These are phyloP conservation scores for Hanseniaspora mollemarum DNA, from an alignment of 805 yeast species.

Conservation along the genomic window DNA sequence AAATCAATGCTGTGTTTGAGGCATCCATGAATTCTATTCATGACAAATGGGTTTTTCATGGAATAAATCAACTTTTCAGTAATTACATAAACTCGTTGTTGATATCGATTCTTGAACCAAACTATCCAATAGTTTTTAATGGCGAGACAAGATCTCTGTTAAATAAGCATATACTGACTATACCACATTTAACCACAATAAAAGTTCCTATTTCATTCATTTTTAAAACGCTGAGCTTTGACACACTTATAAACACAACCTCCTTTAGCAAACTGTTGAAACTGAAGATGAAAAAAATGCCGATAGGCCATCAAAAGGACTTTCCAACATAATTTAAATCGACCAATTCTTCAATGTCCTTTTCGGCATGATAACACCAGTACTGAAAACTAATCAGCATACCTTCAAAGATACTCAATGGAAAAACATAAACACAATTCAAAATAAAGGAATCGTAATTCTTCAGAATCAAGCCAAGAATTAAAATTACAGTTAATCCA, in stretches of 20 bases:
- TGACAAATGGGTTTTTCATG: not conserved
- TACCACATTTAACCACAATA: conserved; percentile 24
- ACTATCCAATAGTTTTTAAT: conserved; percentile 30
- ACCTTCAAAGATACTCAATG: not conserved
- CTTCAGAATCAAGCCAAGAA: not conserved
- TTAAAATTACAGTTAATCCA: not conserved
- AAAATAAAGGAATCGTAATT: not conserved
- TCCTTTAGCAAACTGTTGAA: conserved; percentile 21
- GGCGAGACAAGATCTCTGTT: conserved; percentile 21
- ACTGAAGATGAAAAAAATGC: not conserved
- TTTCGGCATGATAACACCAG: conserved; percentile 12
- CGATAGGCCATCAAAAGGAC: not conserved
- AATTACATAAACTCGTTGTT: conserved; percentile 18
- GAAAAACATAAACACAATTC: not conserved
- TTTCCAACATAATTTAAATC: conserved; percentile 3
- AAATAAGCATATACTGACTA: conserved; percentile 20
- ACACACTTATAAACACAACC: conserved; percentile 21
- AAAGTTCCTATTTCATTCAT: conserved; percentile 4
- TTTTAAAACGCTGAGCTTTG: conserved; percentile 16
- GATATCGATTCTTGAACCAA: conserved; percentile 29
- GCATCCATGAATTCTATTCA: not conserved
- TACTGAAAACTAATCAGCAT: conserved; percentile 7
- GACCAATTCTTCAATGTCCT: conserved; percentile 3
- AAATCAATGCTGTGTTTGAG: not conserved
- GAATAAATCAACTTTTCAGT: not conserved